phyloP scores from a whole-genome alignment of 192 early-diverging fungal species.

The Funneliformis mosseae region DNA sequence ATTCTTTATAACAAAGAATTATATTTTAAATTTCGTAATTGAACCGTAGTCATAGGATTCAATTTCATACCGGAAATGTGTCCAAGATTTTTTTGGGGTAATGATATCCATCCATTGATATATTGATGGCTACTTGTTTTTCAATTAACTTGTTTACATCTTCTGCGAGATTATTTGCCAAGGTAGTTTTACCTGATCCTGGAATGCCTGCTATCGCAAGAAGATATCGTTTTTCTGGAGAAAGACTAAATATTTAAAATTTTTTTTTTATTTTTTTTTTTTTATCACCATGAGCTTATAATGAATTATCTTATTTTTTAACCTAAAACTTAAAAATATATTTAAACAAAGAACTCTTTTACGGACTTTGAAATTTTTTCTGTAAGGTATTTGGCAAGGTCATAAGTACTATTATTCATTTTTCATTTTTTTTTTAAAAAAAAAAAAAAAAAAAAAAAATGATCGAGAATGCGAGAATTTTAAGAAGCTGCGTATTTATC shows the following conservation, averaged over 20 bases:
- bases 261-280: not conserved
- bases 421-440: slow-evolving; percentile 1
- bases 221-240: not conserved
- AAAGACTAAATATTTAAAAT: not conserved
- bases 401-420: not conserved
- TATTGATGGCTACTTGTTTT: slow-evolving; percentile 33
- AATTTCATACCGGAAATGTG: slow-evolving; percentile 34
- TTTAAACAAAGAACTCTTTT: not conserved
- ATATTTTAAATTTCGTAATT: not conserved
- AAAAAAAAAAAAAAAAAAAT: too few species aligned
- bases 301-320: too few species aligned
- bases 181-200: slow-evolving; percentile 48
- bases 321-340: not conserved
- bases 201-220: slow-evolving; percentile 31
- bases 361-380: slow-evolving; percentile 7
- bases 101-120: slow-evolving; percentile 65
- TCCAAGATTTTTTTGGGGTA: slow-evolving; percentile 40
- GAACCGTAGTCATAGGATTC: not conserved
- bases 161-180: slow-evolving; percentile 30
- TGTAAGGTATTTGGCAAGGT: slow-evolving; percentile 4
- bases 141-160: slow-evolving; percentile 24
- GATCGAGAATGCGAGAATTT: too few species aligned
- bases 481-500: too few species aligned
- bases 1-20: slow-evolving; percentile 34
- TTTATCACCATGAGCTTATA: too few species aligned